Evolutionary conservation across 768 basidiomycete species (phyloP), one percentile per base, ranked within the genome.

Genomic region (Megacollybia marginata): DNA sequence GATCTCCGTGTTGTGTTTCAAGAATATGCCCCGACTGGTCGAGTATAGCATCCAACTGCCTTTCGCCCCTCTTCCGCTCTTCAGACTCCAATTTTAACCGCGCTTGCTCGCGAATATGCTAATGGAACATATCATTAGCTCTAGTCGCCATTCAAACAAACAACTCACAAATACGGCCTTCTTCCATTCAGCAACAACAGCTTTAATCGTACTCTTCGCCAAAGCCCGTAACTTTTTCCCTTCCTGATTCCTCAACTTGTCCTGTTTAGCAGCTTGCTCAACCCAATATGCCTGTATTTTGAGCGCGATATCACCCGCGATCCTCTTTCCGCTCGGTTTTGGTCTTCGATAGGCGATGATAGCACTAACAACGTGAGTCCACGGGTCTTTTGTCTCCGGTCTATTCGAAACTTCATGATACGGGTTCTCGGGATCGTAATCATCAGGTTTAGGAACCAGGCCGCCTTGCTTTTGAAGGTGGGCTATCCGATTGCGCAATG

Each of bases 21-120:
- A 96, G 68, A 50, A 95, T 81, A 44, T 86, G 83, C 0, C 88
- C 88, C 33, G 91, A 94, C 58, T 94, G 87, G 65, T 92, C 81
- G 43, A 97, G 71, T 54, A 97, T 90, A 4, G 86, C 89, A 62
- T 94, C 88, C 18, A 97, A 74, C 65, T 96, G 93, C 54, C 85
- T 82, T 52, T 85, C 85, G 0, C 93, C 91, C 5, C 83, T 73
- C 32, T 80, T 75, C 54, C 82, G 74, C 63, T 93, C 88, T 64
- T 96, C 92, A 15, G 74, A 84, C 59, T 88, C 87, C 11, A 72
- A 68, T 47, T 71, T 73, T 38, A 77, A 68, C 33, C 85, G 71
- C 53, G 82, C 75, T 57, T 83, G 77, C 51, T 88, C 83, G 4
- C 87, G 80, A 15, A 92, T 76, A 65, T 89, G 80, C 88, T 89